These are phyloP conservation scores for Lachnellula hyalina DNA, from an alignment of 2,329 filamentous ascomycete genomes.

Conservation along the genomic window DNA sequence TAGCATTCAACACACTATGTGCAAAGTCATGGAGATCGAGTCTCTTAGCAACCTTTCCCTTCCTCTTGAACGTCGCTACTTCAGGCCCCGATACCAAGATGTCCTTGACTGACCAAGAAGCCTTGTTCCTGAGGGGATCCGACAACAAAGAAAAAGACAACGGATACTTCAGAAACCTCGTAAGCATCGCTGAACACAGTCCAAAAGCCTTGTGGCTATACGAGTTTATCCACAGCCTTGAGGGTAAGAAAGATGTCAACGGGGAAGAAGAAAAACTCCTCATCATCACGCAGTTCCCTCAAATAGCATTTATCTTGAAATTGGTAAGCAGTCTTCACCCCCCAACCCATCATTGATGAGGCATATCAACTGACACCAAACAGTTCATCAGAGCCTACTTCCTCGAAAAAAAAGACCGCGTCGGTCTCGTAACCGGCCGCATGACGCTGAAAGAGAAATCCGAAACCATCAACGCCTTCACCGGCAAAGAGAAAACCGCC, in stretches of 20 bases:
- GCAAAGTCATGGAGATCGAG: constrained; percentile 3
- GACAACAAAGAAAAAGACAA: background rate
- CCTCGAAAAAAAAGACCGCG: constrained; percentile 2
- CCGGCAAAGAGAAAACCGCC: background rate
- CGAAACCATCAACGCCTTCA: constrained; percentile 5
- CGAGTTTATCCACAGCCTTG: constrained; percentile 7
- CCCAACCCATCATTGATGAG: background rate
- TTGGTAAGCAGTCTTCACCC: background rate
- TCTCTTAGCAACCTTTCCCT: constrained; percentile 13
- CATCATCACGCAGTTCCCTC: constrained; percentile 13
- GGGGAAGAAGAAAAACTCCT: constrained; percentile 14
- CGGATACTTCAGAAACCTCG: constrained; percentile 4
- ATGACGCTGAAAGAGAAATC: constrained; percentile 1
- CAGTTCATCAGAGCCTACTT: constrained; percentile 8
- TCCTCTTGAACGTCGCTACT: constrained; percentile 1
- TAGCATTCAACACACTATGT: constrained; percentile 4
- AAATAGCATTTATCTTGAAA: constrained; percentile 14
- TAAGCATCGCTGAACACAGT: constrained; percentile 8
- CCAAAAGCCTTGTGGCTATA: constrained; percentile 15
- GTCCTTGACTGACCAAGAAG: constrained; percentile 7
- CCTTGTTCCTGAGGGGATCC: background rate
- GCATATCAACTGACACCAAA: background rate
- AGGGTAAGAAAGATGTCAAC: constrained; percentile 5
- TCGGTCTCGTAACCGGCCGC: constrained; percentile 5
- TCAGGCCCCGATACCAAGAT: background rate